Conservation (phyloP, 768 basidiomycete genomes). For the Rhizopogon vinicolor region DNA sequence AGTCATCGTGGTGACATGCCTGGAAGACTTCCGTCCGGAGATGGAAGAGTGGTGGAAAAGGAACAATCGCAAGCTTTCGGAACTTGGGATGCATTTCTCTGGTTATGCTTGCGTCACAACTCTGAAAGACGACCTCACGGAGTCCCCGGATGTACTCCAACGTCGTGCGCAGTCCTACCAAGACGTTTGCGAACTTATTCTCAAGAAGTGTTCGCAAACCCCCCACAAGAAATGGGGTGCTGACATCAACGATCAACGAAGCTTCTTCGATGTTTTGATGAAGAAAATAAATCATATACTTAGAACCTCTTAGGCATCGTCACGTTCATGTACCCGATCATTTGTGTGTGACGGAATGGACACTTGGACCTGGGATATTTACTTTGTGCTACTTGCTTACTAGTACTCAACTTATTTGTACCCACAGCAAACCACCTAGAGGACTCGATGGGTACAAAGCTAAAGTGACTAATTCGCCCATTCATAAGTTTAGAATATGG, state of each 20-base stretch:
- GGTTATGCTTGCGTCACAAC: conserved; percentile 32
- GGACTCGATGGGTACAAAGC: too few species aligned
- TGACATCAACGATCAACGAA: neutral
- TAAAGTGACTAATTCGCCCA: too few species aligned
- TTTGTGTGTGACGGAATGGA: too few species aligned
- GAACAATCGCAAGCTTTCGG: conserved; percentile 21
- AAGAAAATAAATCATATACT: neutral
- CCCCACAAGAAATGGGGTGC: neutral
- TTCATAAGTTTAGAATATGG: too few species aligned
- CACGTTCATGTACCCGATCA: too few species aligned
- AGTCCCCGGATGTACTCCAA: neutral
- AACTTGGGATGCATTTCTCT: conserved; percentile 20
- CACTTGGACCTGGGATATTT: too few species aligned
- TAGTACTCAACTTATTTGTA: too few species aligned
- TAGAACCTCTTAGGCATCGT: too few species aligned
- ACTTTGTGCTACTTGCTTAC: too few species aligned
- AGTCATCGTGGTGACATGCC: conserved; percentile 11
- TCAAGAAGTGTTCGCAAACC: neutral
- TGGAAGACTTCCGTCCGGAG: conserved; percentile 11
- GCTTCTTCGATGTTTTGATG: neutral
- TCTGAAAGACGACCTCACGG: neutral
- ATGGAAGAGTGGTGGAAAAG: conserved; percentile 28
- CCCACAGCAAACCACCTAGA: too few species aligned
- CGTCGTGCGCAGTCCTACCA: neutral
- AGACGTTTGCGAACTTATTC: neutral